A percentile compares a stretch with the other conserved stretches of the same genome.
These are phyloP conservation scores for Suillus ampliporus DNA, from an alignment of 768 basidiomycete species.

Conservation along the genomic window DNA sequence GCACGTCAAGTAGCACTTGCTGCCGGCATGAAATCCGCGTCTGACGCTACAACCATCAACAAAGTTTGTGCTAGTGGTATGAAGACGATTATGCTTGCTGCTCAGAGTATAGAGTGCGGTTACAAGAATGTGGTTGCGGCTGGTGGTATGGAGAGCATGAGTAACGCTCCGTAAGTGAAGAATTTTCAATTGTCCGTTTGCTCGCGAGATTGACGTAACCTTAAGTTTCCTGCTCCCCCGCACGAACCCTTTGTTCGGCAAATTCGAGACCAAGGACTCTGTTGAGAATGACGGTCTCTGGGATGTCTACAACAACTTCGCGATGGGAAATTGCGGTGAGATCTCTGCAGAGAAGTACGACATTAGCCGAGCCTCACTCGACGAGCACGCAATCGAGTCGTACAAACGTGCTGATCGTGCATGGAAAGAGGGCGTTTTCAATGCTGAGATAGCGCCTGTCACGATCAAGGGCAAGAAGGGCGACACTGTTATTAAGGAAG, in stretches of 20 bases:
- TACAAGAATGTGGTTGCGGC: slow-evolving; percentile 87
- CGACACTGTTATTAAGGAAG: slow-evolving; percentile 86
- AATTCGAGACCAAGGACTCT: slow-evolving; percentile 86
- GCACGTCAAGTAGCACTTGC: slow-evolving; percentile 95
- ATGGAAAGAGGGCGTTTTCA: slow-evolving; percentile 86
- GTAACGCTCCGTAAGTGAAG: slow-evolving; percentile 88
- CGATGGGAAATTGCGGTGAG: slow-evolving; percentile 99
- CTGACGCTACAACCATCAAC: slow-evolving; percentile 99
- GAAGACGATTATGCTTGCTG: slow-evolving; percentile 93
- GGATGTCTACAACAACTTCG: slow-evolving; percentile 97
- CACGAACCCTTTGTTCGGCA: slow-evolving; percentile 84
- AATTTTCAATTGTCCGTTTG: slow-evolving; percentile 10
- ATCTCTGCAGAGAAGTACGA: slow-evolving; percentile 77
- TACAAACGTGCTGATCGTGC: slow-evolving; percentile 93
- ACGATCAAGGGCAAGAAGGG: slow-evolving; percentile 95
- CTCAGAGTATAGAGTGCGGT: slow-evolving; percentile 88
- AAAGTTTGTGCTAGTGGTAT: slow-evolving; percentile 99
- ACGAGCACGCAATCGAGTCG: slow-evolving; percentile 91
- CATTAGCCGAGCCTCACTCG: slow-evolving; percentile 88
- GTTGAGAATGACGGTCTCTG: slow-evolving; percentile 92
- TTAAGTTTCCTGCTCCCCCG: slow-evolving; percentile 82
- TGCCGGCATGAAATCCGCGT: slow-evolving; percentile 81
- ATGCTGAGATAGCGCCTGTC: slow-evolving; percentile 87
- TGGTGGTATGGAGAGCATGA: slow-evolving; percentile 99
- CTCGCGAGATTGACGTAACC: slow-evolving; percentile 11